Conservation (phyloP, 1,139 yeast genomes). For the Saccharomyces hybrid region DNA sequence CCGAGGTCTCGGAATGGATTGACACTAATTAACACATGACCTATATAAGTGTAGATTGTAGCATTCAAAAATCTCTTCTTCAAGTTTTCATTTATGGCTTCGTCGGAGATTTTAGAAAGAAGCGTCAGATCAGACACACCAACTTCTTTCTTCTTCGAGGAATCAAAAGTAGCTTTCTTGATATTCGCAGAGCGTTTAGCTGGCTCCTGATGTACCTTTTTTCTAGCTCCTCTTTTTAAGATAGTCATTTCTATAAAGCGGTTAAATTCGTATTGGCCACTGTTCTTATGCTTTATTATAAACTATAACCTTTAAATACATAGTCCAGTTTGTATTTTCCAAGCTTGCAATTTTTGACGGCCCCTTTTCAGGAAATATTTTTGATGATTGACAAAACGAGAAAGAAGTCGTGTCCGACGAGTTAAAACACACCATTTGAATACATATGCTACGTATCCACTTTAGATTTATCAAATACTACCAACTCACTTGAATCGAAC, state of each 20-base stretch:
- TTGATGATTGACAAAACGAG: background rate
- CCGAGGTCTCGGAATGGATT: constrained; percentile 97
- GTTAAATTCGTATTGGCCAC: background rate
- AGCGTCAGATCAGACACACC: constrained; percentile 93
- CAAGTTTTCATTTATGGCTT: constrained; percentile 85
- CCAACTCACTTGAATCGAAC: background rate
- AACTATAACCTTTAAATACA: background rate
- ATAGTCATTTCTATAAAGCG: constrained; percentile 46
- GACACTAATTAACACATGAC: constrained; percentile 86
- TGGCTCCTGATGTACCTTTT: constrained; percentile 43
- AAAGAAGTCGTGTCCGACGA: background rate
- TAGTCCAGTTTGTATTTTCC: background rate
- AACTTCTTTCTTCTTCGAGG: constrained; percentile 83
- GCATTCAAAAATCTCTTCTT: constrained; percentile 85
- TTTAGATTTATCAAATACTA: background rate
- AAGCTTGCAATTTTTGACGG: background rate
- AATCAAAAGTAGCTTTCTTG: constrained; percentile 84
- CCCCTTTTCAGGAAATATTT: background rate
- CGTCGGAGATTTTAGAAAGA: constrained; percentile 82
- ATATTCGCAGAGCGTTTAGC: constrained; percentile 47
- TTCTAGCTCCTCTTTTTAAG: constrained; percentile 65
- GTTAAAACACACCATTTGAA: too few species aligned
- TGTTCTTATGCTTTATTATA: background rate
- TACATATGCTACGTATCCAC: background rate
- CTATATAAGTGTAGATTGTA: constrained; percentile 82